Conservation (phyloP, 2,329 filamentous ascomycete genomes). For the Xylaria sp. region DNA sequence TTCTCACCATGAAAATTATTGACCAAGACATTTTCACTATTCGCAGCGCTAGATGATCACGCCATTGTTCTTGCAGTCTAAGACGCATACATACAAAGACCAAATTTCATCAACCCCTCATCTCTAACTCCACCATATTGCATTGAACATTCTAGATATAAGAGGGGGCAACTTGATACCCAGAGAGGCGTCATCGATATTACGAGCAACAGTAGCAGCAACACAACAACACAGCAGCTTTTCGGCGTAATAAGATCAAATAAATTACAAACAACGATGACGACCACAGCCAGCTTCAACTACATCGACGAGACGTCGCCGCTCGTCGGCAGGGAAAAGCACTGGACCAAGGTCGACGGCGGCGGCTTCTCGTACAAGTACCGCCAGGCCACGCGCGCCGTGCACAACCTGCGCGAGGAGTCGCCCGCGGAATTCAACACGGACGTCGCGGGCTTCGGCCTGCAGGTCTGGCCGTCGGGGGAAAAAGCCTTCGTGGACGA, state of each 20-base stretch:
- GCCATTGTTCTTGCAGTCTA: background rate
- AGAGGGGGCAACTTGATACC: background rate
- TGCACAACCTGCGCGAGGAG: constrained; percentile 66
- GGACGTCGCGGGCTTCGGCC: constrained; percentile 68
- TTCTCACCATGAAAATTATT: background rate
- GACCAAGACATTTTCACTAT: background rate
- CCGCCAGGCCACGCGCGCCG: constrained; percentile 57
- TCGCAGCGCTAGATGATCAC: background rate
- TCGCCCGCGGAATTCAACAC: constrained; percentile 61
- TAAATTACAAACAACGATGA: constrained; percentile 55
- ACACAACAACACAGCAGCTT: background rate
- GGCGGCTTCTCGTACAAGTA: constrained; percentile 65
- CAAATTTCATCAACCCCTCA: constrained; percentile 18
- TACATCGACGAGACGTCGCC: constrained; percentile 68
- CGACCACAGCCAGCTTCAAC: constrained; percentile 67
- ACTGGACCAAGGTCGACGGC: constrained; percentile 74
- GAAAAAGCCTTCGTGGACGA: constrained; percentile 69
- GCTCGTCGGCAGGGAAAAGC: constrained; percentile 56
- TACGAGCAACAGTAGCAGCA: background rate
- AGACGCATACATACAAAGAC: background rate
- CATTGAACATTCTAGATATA: background rate
- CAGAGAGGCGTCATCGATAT: background rate
- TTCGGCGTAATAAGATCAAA: background rate
- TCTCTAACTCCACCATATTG: constrained; percentile 10
- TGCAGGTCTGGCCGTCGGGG: constrained; percentile 62